Evolutionary conservation across 1,284 basidiomycete species (phyloP).

Genomic region (Pseudozyma thailandica): DNA sequence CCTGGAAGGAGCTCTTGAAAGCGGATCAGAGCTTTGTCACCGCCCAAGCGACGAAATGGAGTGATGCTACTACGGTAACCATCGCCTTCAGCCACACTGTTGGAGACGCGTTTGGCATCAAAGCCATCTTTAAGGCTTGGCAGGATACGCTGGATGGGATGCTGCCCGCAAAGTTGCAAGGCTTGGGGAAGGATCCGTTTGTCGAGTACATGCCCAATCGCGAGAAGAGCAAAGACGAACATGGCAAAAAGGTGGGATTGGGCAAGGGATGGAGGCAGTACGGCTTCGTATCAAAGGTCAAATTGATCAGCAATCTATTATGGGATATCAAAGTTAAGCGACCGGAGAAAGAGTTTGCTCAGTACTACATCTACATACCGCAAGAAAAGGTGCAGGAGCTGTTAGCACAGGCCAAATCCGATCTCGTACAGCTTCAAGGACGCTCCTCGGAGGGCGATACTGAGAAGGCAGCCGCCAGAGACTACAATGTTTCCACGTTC

Average conservation of each 20-base stretch:
- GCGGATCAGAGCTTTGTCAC: slow-evolving; percentile 24
- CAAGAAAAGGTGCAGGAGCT: slow-evolving; percentile 14
- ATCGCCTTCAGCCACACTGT: slow-evolving; percentile 26
- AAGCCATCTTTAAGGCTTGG: slow-evolving; percentile 20
- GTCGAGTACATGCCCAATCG: slow-evolving; percentile 12
- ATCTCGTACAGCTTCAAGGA: slow-evolving; percentile 7
- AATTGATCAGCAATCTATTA: slow-evolving; percentile 11
- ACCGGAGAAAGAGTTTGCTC: slow-evolving; percentile 18
- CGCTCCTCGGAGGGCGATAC: neutral
- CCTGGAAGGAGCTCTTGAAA: slow-evolving; percentile 14
- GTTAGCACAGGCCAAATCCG: slow-evolving; percentile 5
- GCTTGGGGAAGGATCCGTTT: slow-evolving; percentile 16
- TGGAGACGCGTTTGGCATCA: slow-evolving; percentile 20
- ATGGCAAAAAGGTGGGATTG: slow-evolving; percentile 4
- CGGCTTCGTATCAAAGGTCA: slow-evolving; percentile 10
- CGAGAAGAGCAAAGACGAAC: neutral
- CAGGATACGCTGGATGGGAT: neutral
- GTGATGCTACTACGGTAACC: slow-evolving; percentile 17
- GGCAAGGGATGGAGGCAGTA: slow-evolving; percentile 19
- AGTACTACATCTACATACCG: slow-evolving; percentile 31
- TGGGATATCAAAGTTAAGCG: slow-evolving; percentile 28
- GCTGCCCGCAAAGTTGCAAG: neutral
- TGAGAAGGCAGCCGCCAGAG: slow-evolving; percentile 3
- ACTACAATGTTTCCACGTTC: slow-evolving; percentile 19
- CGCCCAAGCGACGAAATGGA: slow-evolving; percentile 21